Conservation (phyloP, 2,329 filamentous ascomycete species). For the Leptographium lundbergii region DNA sequence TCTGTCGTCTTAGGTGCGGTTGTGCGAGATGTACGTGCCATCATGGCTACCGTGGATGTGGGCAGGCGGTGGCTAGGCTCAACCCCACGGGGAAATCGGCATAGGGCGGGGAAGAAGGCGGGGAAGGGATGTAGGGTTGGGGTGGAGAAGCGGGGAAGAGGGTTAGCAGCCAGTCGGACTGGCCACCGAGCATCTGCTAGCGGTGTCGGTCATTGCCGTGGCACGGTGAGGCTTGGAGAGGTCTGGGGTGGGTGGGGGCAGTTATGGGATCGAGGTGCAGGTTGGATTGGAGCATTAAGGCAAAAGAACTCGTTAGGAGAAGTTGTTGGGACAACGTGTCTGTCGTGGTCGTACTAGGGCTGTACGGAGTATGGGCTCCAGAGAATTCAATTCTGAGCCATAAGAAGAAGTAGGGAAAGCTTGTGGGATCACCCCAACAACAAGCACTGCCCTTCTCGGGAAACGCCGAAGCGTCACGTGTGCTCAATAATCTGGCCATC, state of each 20-base stretch:
- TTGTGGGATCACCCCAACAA: background rate
- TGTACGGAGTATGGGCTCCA: too few relatives aligned
- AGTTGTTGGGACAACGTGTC: too few relatives aligned
- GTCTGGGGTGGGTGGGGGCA: background rate
- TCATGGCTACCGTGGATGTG: background rate
- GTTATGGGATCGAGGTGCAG: background rate
- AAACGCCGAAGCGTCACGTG: background rate
- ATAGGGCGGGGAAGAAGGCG: background rate
- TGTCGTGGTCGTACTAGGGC: too few relatives aligned
- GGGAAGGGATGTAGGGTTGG: background rate
- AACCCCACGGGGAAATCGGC: background rate
- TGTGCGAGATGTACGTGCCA: background rate
- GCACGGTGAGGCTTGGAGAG: background rate
- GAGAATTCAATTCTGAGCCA: too few relatives aligned
- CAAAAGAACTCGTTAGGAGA: too few relatives aligned
- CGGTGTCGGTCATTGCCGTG: background rate
- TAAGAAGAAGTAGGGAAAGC: too few relatives aligned
- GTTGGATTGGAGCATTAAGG: too few relatives aligned
- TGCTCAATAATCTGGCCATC: too few relatives aligned
- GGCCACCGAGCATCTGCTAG: background rate
- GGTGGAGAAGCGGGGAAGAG: background rate
- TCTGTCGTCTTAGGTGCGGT: background rate
- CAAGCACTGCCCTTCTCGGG: background rate
- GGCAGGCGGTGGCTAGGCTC: background rate
- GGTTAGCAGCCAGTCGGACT: background rate